These are phyloP conservation scores for Myrica gale DNA, from an alignment of 306 rosid genomes.

Conservation along the genomic window DNA sequence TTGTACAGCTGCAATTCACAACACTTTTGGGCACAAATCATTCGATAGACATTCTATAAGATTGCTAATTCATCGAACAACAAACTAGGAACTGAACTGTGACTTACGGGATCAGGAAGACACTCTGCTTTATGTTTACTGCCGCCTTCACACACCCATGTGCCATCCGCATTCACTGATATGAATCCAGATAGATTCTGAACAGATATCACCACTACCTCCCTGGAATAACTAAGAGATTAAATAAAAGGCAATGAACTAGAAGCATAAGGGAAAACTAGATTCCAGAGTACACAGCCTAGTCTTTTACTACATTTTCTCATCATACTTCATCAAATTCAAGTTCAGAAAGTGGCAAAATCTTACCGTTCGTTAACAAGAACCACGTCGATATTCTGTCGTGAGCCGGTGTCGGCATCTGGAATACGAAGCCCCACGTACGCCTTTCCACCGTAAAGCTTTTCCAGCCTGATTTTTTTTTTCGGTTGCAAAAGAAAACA, in stretches of 20 bases:
- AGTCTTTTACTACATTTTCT: conserved; percentile 6
- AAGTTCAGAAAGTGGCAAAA: not conserved
- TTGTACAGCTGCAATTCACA: not conserved
- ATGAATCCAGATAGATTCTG: conserved; percentile 71
- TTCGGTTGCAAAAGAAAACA: not conserved
- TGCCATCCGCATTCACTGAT: conserved; percentile 53
- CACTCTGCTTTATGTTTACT: conserved; percentile 47
- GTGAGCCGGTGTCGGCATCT: conserved; percentile 74
- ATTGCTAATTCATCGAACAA: not conserved
- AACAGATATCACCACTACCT: conserved; percentile 62
- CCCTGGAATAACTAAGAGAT: conserved; percentile 40
- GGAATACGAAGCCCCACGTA: conserved; percentile 87
- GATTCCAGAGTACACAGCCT: not conserved
- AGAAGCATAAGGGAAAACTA: conserved; percentile 1
- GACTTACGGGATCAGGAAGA: conserved; percentile 72
- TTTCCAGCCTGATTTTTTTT: conserved; percentile 46
- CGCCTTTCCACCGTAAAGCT: conserved; percentile 69
- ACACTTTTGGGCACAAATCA: not conserved
- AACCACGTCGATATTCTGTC: conserved; percentile 71
- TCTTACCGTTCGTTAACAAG: conserved; percentile 58
- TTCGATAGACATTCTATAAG: not conserved
- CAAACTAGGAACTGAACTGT: not conserved
- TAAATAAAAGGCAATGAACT: conserved; percentile 16
- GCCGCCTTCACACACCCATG: conserved; percentile 60
- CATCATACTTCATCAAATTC: not conserved